Evolutionary conservation across 306 rosid species (phyloP).

Genomic region (Cicer bijugum): DNA sequence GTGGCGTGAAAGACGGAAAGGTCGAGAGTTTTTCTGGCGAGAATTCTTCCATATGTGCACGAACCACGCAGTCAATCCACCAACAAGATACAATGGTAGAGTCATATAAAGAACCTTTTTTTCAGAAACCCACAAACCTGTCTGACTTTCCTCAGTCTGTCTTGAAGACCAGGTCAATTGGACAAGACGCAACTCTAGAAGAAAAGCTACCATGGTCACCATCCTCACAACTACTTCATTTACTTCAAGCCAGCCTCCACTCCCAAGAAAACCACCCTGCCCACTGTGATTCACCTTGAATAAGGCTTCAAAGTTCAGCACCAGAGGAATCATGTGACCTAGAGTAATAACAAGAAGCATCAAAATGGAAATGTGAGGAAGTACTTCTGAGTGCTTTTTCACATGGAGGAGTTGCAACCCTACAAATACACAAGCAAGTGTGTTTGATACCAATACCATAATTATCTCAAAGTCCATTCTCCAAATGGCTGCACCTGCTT

Average conservation of each 20-base stretch:
- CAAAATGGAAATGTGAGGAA: conserved; percentile 68
- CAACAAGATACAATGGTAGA: conserved; percentile 65
- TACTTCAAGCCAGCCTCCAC: conserved; percentile 84
- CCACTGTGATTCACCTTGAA: conserved; percentile 54
- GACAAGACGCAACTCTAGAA: conserved; percentile 73
- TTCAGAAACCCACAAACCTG: conserved; percentile 67
- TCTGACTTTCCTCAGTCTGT: conserved; percentile 52
- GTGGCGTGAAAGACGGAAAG: conserved; percentile 54
- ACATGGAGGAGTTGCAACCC: conserved; percentile 81
- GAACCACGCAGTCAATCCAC: conserved; percentile 63
- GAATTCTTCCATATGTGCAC: conserved; percentile 57
- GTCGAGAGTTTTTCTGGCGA: conserved; percentile 36
- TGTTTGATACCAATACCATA: conserved; percentile 76
- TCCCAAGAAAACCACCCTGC: conserved; percentile 64
- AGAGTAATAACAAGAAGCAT: conserved; percentile 73
- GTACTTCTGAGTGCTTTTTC: conserved; percentile 64
- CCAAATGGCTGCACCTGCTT: conserved; percentile 73
- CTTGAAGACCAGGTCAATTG: conserved; percentile 83
- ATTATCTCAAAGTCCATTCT: conserved; percentile 83
- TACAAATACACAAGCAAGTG: conserved; percentile 77
- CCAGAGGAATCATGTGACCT: conserved; percentile 82
- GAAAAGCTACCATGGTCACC: conserved; percentile 81
- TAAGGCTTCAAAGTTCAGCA: conserved; percentile 80
- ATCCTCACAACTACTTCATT: conserved; percentile 79
- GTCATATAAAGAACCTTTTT: conserved; percentile 62